Percentiles rank a stretch among this genome's conserved stretches.
Conservation (phyloP, 2,329 filamentous ascomycete genomes). For the Aspergillus proliferans region DNA sequence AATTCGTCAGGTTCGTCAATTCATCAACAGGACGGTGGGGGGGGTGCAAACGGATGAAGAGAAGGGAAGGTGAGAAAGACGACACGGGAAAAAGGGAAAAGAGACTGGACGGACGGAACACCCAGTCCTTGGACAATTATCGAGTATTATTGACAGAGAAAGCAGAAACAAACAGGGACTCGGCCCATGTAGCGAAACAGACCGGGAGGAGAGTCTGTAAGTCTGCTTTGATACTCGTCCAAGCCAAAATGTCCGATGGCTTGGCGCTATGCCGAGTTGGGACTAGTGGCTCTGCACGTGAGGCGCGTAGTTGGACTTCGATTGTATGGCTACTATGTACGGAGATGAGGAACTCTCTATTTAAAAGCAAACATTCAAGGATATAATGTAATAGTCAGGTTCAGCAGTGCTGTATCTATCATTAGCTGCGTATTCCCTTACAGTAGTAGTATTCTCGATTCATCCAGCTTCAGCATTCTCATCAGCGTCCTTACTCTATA, state of each 20-base stretch:
- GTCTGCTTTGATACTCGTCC: neutral
- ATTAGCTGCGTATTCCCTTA: no score
- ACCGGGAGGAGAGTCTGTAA: neutral
- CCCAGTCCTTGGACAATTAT: neutral
- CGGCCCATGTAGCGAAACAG: neutral
- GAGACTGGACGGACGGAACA: neutral
- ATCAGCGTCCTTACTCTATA: no score
- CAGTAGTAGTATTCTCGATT: no score
- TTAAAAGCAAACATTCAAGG: no score
- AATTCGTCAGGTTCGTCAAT: slow-evolving; percentile 38
- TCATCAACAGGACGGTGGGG: slow-evolving; percentile 25
- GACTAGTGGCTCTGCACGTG: slow-evolving; percentile 1
- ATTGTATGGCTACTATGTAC: neutral
- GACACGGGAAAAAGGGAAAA: slow-evolving; percentile 2
- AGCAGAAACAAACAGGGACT: neutral
- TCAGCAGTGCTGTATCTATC: no score
- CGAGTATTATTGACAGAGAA: neutral
- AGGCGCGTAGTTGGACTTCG: slow-evolving; percentile 1
- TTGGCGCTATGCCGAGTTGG: neutral
- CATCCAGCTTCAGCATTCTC: no score
- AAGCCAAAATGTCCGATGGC: neutral
- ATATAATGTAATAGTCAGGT: no score
- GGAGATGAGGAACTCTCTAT: no score
- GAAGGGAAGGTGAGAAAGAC: slow-evolving; percentile 11
- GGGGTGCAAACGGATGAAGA: slow-evolving; percentile 8